A percentile compares a stretch with the other conserved stretches of the same genome.
Conservation (phyloP, 1,284 basidiomycete species). For the Moesziomyces parantarcticus region DNA sequence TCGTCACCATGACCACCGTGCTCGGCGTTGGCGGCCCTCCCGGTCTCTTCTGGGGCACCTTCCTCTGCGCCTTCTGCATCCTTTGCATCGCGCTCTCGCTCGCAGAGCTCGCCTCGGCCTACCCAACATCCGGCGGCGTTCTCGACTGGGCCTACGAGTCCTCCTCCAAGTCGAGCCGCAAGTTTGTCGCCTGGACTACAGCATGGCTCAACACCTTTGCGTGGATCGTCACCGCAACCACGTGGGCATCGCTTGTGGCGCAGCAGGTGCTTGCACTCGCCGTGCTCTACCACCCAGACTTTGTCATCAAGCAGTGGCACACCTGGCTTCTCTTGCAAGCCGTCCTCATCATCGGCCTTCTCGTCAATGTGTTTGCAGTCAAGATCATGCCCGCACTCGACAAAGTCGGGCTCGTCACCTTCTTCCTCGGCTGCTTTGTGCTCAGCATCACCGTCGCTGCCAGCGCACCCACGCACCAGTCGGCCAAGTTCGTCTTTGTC, state of each 20-base stretch:
- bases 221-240: slow-evolving; percentile 34
- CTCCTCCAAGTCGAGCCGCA: slow-evolving; percentile 29
- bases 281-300: slow-evolving; percentile 30
- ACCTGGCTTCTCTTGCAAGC: slow-evolving; percentile 27
- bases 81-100: slow-evolving; percentile 36
- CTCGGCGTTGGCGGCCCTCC: slow-evolving; percentile 29
- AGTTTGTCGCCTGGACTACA: slow-evolving; percentile 36
- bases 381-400: slow-evolving; percentile 35
- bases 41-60: slow-evolving; percentile 32
- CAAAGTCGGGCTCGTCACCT: slow-evolving; percentile 28
- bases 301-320: slow-evolving; percentile 39
- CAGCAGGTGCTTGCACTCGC: slow-evolving; percentile 31
- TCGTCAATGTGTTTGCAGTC: slow-evolving; percentile 32
- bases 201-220: slow-evolving; percentile 40
- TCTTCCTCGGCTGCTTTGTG: slow-evolving; percentile 33
- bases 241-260: slow-evolving; percentile 29
- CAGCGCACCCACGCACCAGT: slow-evolving; percentile 24
- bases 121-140: slow-evolving; percentile 24
- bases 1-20: slow-evolving; percentile 36
- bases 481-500: slow-evolving; percentile 33
- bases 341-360: slow-evolving; percentile 21
- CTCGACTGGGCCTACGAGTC: slow-evolving; percentile 36
- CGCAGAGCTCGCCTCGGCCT: slow-evolving; percentile 33
- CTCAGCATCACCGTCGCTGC: slow-evolving; percentile 36
- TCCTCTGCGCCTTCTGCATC: slow-evolving; percentile 29